Evolutionary conservation across 2,329 filamentous ascomycete genomes (phyloP), one percentile per base, ranked within the genome.

Genomic region (Hypocrella siamensis): DNA sequence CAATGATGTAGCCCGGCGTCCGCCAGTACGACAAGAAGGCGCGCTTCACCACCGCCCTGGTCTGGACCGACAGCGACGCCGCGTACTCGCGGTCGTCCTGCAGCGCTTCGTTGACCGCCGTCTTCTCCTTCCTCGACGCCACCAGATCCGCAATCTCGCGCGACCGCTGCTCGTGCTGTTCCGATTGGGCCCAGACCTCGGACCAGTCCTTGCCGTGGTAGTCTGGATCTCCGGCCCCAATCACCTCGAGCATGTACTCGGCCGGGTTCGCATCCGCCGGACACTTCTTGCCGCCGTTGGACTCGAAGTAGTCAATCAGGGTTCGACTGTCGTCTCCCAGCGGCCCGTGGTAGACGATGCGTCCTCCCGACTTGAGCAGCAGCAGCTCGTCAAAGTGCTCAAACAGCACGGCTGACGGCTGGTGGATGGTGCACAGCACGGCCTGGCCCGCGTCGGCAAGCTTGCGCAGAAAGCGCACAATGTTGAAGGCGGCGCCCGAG

Each of bases 1-100:
- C 71, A 42, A 71, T 46, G 16, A 63, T 58, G 52, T 82, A 81
- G 29, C 73, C 61, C 0, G 76, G 74, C 2, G 63, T 66, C 9
- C 77, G 62, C 74, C 75, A 81, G 46, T 76, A 78, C 1, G 70
- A 60, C 9, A 70, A 42, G 37, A 78, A 79, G 3, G 65, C 57
- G 12, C 77, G 66, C 39, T 61, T 63, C 1, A 67, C 63, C 1
- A 76, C 67, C 4, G 63, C 53, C 18, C 45, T 35, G 1, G 67
- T 63, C 45, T 81, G 77, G 0, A 56, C 54, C 9, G 47, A 48
- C 1, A 75, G 46, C 0, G 74, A 66, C 53, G 74, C 70, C 3
- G 77, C 76, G 36, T 70, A 81, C 46, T 79, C 73, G 18, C 65
- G 60, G 38, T 69, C 60, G 31, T 70, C 64, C 11, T 58, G 57